Percentiles rank a stretch among this genome's conserved stretches.
phyloP scores from a whole-genome alignment of 2,329 filamentous ascomycete species.

The Colletotrichum liriopes region DNA sequence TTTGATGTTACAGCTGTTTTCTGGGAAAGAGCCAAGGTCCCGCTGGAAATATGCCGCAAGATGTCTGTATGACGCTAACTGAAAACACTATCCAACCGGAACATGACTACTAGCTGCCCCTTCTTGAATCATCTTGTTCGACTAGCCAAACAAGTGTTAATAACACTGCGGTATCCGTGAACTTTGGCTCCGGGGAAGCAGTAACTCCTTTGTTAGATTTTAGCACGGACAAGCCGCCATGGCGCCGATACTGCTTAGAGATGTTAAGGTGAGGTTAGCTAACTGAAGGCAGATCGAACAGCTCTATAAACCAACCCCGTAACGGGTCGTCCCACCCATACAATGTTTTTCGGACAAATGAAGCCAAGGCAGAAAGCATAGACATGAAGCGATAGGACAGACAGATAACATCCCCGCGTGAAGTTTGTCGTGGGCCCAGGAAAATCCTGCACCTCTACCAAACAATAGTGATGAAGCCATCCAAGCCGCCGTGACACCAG shows the following conservation, averaged over 20 bases:
- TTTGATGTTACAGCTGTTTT: fast-evolving
- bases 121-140: no score
- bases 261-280: no score
- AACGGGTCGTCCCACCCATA: not conserved
- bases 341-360: not conserved
- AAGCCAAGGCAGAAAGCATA: not conserved
- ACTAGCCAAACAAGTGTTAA: no score
- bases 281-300: no score
- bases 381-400: no score
- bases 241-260: no score
- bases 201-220: no score
- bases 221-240: no score
- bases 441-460: not conserved
- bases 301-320: not conserved
- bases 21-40: no score
- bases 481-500: not conserved
- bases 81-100: not conserved
- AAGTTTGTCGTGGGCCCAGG: not conserved
- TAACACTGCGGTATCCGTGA: no score
- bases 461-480: not conserved
- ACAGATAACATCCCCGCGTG: not conserved
- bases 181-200: no score
- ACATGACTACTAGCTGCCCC: not conserved
- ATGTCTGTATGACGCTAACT: not conserved
- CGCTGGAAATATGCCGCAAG: not conserved